Conservation (phyloP, 495 filamentous ascomycete genomes). For the Hypoxylon crocopeplum region DNA sequence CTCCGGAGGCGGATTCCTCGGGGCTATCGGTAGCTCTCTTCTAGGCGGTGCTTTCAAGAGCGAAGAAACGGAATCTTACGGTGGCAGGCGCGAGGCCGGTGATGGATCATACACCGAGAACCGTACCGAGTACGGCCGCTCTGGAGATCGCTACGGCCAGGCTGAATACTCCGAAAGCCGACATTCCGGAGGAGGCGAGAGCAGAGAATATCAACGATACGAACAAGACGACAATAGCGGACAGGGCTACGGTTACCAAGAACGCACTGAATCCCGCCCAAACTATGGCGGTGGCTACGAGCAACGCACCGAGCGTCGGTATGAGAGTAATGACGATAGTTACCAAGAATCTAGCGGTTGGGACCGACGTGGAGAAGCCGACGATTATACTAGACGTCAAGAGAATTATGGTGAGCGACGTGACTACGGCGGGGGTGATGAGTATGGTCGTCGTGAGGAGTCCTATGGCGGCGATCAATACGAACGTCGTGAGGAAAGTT, state of each 20-base stretch:
- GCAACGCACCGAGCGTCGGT: constrained; percentile 46
- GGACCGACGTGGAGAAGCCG: constrained; percentile 19
- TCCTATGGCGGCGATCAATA: constrained; percentile 17
- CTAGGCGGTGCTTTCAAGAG: constrained; percentile 53
- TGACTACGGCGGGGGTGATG: constrained; percentile 17
- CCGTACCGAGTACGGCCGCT: constrained; percentile 54
- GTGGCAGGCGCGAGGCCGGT: constrained; percentile 41
- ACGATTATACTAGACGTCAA: constrained; percentile 33
- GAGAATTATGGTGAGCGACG: constrained; percentile 31
- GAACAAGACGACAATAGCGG: constrained; percentile 49
- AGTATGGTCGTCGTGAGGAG: constrained; percentile 27
- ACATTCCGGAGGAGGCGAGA: constrained; percentile 51
- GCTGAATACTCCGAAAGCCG: constrained; percentile 53
- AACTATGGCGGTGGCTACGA: constrained; percentile 42
- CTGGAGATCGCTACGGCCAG: constrained; percentile 55
- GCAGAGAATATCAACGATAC: constrained; percentile 53
- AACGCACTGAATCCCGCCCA: constrained; percentile 36
- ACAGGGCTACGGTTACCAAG: constrained; percentile 45
- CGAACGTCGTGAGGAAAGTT: constrained; percentile 29
- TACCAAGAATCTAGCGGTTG: constrained; percentile 34
- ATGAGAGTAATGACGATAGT: constrained; percentile 38
- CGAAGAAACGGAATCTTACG: constrained; percentile 50
- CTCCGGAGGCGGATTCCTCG: constrained; percentile 49
- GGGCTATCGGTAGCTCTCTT: constrained; percentile 53
- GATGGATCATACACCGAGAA: constrained; percentile 53